Conservation (phyloP, 2,329 filamentous ascomycete species). For the Emergomyces pasteurianus region DNA sequence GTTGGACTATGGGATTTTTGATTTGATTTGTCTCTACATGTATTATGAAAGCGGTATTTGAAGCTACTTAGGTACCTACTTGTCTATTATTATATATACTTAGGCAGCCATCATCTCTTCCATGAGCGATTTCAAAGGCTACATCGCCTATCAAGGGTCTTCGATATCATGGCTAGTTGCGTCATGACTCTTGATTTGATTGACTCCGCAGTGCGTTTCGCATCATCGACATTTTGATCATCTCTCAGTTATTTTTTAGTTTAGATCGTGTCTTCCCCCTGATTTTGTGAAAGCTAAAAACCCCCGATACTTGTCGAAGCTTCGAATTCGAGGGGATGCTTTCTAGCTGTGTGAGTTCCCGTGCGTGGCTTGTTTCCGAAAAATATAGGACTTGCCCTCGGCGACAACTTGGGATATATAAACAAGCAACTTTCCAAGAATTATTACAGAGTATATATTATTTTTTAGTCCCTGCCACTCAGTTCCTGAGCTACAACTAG, state of each 20-base stretch:
- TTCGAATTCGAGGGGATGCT: neutral
- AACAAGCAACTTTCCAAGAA: neutral
- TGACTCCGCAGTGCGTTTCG: no score
- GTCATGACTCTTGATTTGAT: neutral
- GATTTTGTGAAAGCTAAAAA: neutral
- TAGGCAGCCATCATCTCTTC: neutral
- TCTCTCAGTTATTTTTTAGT: no score
- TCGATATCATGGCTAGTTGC: neutral
- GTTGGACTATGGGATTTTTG: neutral
- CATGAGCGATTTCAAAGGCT: neutral
- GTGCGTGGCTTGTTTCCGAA: neutral
- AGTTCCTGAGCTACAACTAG: neutral
- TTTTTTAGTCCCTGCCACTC: no score
- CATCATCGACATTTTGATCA: no score
- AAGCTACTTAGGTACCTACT: neutral
- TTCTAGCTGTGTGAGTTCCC: neutral
- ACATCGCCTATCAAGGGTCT: neutral
- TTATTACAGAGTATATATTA: neutral
- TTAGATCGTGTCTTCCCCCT: no score
- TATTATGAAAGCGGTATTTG: neutral
- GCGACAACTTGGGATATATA: neutral
- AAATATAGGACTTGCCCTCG: neutral
- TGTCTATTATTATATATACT: neutral
- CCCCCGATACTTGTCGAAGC: neutral
- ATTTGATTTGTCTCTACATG: neutral